Conservation (phyloP, 2,329 filamentous ascomycete genomes). For the Acarospora socialis region DNA sequence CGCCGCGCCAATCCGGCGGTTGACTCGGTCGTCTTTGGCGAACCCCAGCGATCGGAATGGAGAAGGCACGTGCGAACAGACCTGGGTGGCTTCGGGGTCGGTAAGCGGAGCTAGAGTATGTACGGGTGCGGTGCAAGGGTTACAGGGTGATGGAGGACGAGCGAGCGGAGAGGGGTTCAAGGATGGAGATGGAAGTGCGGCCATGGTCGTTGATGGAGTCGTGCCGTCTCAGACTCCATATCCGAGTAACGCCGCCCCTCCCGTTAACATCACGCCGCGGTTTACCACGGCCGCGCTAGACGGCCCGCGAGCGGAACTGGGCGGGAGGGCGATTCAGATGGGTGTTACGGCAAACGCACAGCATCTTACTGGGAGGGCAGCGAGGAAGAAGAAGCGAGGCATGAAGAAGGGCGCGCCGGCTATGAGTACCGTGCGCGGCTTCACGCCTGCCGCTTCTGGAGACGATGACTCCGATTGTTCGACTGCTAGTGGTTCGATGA, state of each 20-base stretch:
- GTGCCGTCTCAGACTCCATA: no score
- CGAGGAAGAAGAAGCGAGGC: conserved; percentile 24
- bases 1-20: not conserved
- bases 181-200: no score
- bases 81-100: not conserved
- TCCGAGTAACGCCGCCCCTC: conserved; percentile 9
- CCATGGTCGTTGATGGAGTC: no score
- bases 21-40: not conserved
- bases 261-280: conserved; percentile 8
- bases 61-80: no score
- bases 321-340: no score
- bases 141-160: not conserved
- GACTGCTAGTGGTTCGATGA: conserved; percentile 21
- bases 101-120: not conserved
- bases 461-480: conserved; percentile 34
- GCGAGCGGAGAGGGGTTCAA: no score
- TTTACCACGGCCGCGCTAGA: conserved; percentile 4
- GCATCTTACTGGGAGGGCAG: not conserved
- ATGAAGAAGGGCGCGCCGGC: conserved; percentile 17
- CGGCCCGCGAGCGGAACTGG: not conserved
- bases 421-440: conserved; percentile 29
- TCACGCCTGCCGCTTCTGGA: conserved; percentile 29
- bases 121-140: not conserved
- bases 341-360: not conserved
- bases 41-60: not conserved